phyloP scores from a whole-genome alignment of 192 early-diverging fungal species.

The Rhizoclosmatium sp. region DNA sequence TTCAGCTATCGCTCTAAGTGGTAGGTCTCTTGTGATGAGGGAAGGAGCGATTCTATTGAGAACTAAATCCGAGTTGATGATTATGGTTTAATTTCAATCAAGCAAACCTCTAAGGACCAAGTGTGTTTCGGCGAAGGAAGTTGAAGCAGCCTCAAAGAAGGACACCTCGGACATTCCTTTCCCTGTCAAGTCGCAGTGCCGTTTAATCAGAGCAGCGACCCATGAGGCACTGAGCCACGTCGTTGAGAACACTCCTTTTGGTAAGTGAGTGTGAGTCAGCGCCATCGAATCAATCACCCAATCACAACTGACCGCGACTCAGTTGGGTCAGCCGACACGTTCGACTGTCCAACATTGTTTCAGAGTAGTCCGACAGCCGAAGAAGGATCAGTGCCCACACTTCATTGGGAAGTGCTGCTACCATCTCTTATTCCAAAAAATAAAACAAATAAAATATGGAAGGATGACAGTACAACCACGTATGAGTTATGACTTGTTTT shows the following conservation, averaged over 20 bases:
- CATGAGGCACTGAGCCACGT: neutral
- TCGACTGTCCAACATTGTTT: neutral
- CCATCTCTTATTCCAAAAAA: too few species aligned
- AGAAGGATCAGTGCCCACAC: conserved; percentile 1
- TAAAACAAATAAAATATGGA: too few species aligned
- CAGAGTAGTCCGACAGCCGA: neutral
- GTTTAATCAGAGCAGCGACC: neutral
- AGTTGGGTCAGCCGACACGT: neutral
- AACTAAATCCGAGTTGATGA: too few species aligned
- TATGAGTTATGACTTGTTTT: too few species aligned
- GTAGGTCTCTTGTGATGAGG: neutral
- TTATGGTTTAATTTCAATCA: too few species aligned
- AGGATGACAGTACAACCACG: too few species aligned
- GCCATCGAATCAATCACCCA: neutral
- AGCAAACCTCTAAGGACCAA: too few species aligned
- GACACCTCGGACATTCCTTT: too few species aligned
- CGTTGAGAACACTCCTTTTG: neutral
- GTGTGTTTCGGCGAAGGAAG: too few species aligned
- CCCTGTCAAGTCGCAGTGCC: neutral
- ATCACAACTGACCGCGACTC: neutral
- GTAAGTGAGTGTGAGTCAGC: neutral
- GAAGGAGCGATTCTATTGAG: too few species aligned
- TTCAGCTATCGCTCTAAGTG: neutral
- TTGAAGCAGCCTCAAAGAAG: too few species aligned
- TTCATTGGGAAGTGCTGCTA: neutral